These are phyloP conservation scores for Fremontodendron californicum DNA, from an alignment of 345 rosid genomes.

Conservation along the genomic window DNA sequence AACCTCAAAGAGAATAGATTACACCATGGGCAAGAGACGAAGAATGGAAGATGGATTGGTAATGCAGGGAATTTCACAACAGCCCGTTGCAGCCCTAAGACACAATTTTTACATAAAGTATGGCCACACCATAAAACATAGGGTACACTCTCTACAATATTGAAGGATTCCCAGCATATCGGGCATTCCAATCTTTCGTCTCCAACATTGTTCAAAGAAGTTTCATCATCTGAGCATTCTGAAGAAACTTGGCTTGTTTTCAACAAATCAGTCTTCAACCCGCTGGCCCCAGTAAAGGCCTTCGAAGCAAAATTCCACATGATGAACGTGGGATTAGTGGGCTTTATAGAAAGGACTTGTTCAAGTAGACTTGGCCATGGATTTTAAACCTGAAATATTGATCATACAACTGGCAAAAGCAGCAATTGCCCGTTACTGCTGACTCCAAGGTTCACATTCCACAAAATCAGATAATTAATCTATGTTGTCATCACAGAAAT, in stretches of 20 bases:
- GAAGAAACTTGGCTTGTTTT: slow-evolving; percentile 25
- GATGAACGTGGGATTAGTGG: no score
- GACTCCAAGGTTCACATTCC: not conserved
- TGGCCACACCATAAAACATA: slow-evolving; percentile 77
- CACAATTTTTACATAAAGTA: slow-evolving; percentile 61
- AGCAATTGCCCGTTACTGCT: not conserved
- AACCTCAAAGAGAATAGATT: slow-evolving; percentile 51
- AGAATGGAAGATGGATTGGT: slow-evolving; percentile 48
- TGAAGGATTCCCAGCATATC: slow-evolving; percentile 68
- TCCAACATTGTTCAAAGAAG: slow-evolving; percentile 20
- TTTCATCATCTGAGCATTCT: slow-evolving; percentile 39
- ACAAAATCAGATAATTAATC: not conserved
- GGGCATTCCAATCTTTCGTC: slow-evolving; percentile 68
- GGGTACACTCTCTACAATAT: slow-evolving; percentile 63
- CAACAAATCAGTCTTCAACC: slow-evolving; percentile 16
- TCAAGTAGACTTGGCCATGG: not conserved
- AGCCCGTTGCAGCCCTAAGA: slow-evolving; percentile 56
- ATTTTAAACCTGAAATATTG: slow-evolving; percentile 6
- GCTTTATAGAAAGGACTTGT: no score
- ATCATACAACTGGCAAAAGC: not conserved
- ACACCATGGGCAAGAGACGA: slow-evolving; percentile 72
- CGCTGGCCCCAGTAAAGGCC: slow-evolving; percentile 20
- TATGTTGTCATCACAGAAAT: not conserved
- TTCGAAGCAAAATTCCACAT: slow-evolving; percentile 44
- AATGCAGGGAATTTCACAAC: slow-evolving; percentile 38